These are phyloP conservation scores for Bruguiera parviflora DNA, from an alignment of 345 rosid species.

Conservation along the genomic window DNA sequence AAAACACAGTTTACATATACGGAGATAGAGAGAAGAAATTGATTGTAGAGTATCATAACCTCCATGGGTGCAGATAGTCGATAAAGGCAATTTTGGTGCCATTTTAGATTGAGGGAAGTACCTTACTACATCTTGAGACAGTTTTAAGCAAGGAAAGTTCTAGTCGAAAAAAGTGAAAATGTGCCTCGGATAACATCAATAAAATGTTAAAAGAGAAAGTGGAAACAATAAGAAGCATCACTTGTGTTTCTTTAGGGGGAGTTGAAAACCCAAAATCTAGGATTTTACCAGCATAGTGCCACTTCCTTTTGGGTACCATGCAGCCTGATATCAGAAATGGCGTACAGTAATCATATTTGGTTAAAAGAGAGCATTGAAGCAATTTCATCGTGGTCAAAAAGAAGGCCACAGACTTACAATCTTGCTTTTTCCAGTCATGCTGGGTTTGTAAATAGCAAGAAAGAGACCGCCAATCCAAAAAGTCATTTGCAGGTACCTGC, in stretches of 20 bases:
- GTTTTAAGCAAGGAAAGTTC: no score
- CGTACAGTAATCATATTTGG: slow-evolving; percentile 17
- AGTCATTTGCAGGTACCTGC: slow-evolving; percentile 96
- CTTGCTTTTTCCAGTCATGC: slow-evolving; percentile 99
- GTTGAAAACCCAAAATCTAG: neutral
- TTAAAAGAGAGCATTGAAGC: slow-evolving; percentile 9
- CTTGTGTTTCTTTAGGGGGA: no score
- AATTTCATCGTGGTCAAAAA: neutral
- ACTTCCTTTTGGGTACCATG: slow-evolving; percentile 90
- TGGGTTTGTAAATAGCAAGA: slow-evolving; percentile 87
- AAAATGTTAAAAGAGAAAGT: no score
- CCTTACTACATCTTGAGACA: neutral
- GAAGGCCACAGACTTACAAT: slow-evolving; percentile 45
- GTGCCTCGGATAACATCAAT: no score
- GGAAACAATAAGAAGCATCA: no score
- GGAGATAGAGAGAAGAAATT: neutral
- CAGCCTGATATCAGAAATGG: slow-evolving; percentile 98
- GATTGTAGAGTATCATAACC: slow-evolving; percentile 5
- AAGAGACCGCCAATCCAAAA: slow-evolving; percentile 82
- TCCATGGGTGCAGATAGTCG: slow-evolving; percentile 24
- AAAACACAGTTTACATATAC: neutral
- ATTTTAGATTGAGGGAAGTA: neutral
- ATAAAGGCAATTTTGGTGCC: slow-evolving; percentile 18
- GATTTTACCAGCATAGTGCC: slow-evolving; percentile 86
- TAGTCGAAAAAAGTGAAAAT: no score